Evolutionary conservation across 306 rosid species (phyloP), one percentile per base, ranked within the genome.

Genomic region (Glycyrrhiza uralensis): DNA sequence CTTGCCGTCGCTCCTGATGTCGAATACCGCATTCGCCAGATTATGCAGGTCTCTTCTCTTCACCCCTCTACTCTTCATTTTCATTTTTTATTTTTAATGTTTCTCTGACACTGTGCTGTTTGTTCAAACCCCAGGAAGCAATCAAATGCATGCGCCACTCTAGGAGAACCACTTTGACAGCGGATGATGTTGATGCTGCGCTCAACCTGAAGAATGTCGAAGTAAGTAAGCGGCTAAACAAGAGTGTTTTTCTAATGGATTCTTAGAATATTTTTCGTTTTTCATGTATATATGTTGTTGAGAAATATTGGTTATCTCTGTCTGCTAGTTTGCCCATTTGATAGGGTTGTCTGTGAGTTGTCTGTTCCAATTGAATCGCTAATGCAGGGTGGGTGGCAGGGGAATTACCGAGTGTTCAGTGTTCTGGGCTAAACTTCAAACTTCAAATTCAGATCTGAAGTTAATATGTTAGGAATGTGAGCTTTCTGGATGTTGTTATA

Each of bases 131-230:
- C 2, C 91, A 93, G 98, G 98, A 93, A 79, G 96, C 98, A 20
- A 86, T 91, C 72, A 93, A 91, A 68, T 93, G 98, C 81, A 93
- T 93, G 97, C 87, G 92, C 2, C 98, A 93, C 42, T 90, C 98
- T 0, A 85, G 78, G 73, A 63, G 98, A 69, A 89, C 96, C 26
- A 81, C 78, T 14, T 81, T 93, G 64, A 87, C 92, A 0, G 76
- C 89, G 0, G 88, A 83, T 54, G 98, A 91, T 72, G 94, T 93
- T 24, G 98, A 93, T 82, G 69, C 85, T 17, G 98, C 98, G 1
- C 96, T 93, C 56, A 86, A 83, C 58, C 78, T 93, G 84, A 86
- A 89, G 82, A 91, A 93, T 64, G 90, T 93, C 35, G 97, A 93
- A 85, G 98, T 91, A 74, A 85, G 87, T 35, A 26, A 20, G 12